Evolutionary conservation across 805 yeast genomes (phyloP).

Genomic region (Zygosaccharomyces lentus): DNA sequence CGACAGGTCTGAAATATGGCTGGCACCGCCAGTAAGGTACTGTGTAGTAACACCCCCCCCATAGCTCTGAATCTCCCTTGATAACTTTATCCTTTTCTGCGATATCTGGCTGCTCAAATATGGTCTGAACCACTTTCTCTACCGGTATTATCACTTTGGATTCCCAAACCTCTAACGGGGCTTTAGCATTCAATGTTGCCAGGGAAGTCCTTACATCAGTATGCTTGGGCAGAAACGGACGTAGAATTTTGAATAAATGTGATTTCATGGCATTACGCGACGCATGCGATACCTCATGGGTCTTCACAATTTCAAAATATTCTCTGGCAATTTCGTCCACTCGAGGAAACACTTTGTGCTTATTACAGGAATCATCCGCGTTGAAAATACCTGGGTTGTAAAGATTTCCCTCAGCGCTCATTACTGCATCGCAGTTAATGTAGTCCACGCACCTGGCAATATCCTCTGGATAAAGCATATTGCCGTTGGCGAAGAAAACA

Average conservation of each 20-base stretch:
- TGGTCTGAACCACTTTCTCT: constrained; percentile 58
- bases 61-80: constrained; percentile 50
- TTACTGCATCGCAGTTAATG: constrained; percentile 80
- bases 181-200: constrained; percentile 48
- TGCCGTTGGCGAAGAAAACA: constrained; percentile 92
- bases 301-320: constrained; percentile 76
- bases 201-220: constrained; percentile 73
- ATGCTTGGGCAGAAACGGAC: constrained; percentile 73
- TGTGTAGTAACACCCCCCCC: constrained; percentile 79
- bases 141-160: constrained; percentile 53
- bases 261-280: constrained; percentile 83
- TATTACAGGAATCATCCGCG: constrained; percentile 37
- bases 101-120: constrained; percentile 51
- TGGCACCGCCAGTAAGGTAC: constrained; percentile 97
- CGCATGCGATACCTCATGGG: constrained; percentile 45
- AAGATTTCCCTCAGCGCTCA: constrained; percentile 96
- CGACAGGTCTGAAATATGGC: constrained; percentile 87
- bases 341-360: constrained; percentile 72
- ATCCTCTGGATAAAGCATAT: constrained; percentile 86
- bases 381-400: constrained; percentile 88
- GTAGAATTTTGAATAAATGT: constrained; percentile 81
- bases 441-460: constrained; percentile 60
- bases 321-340: constrained; percentile 81
- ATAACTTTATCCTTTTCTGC: constrained; percentile 51
- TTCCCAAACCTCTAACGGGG: constrained; percentile 48